These are phyloP conservation scores for Noccaea caerulescens DNA, from an alignment of 345 rosid species.

Conservation along the genomic window DNA sequence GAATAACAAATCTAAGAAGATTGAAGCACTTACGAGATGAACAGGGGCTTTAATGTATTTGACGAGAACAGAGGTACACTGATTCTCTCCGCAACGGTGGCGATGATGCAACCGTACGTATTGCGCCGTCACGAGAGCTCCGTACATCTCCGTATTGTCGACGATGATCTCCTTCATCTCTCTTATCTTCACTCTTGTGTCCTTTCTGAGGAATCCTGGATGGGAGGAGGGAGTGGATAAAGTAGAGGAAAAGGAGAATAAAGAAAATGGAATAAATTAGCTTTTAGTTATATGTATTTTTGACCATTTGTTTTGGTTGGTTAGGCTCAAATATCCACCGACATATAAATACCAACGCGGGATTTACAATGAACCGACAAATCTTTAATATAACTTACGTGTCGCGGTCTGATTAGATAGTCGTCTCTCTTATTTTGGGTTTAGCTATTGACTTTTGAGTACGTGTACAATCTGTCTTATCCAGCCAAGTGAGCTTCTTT, in stretches of 20 bases:
- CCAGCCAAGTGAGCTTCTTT: not conserved
- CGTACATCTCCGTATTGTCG: constrained; percentile 36
- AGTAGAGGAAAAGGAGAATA: not conserved
- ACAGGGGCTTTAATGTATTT: constrained; percentile 91
- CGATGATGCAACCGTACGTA: constrained; percentile 37
- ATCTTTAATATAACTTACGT: not conserved
- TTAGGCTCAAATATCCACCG: constrained; percentile 50
- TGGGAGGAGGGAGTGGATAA: constrained; percentile 21
- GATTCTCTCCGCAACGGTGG: constrained; percentile 36
- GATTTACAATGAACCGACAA: constrained; percentile 23
- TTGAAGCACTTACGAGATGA: constrained; percentile 61
- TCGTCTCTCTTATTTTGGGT: not conserved
- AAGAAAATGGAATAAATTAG: not conserved
- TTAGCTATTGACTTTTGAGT: constrained; percentile 11
- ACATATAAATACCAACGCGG: constrained; percentile 33
- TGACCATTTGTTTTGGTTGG: constrained; percentile 10
- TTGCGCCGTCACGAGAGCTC: constrained; percentile 53
- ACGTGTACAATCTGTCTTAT: constrained; percentile 25
- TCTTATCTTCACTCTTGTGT: not conserved
- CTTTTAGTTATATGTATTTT: not conserved
- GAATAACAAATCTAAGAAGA: not conserved
- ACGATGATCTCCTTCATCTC: constrained; percentile 49
- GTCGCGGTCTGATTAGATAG: constrained; percentile 18
- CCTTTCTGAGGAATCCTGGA: not conserved
- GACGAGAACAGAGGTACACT: constrained; percentile 53